phyloP scores from a whole-genome alignment of 2,329 filamentous ascomycete species.

The Neurospora sp. region DNA sequence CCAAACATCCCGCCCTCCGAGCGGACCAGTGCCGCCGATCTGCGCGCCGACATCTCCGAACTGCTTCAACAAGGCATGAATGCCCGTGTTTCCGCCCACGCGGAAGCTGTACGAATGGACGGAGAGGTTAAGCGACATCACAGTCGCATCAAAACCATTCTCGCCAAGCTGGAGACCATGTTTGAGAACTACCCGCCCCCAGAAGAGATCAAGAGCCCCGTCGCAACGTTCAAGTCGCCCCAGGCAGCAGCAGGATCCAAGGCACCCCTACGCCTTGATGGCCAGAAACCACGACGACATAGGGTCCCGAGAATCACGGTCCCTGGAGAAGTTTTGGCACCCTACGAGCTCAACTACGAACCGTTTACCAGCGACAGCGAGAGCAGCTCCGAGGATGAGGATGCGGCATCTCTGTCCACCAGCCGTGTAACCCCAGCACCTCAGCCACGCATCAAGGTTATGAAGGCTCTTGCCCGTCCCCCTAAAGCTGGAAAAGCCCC shows the following conservation, averaged over 20 bases:
- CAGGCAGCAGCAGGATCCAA: slow-evolving; percentile 40
- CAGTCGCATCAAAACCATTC: slow-evolving; percentile 47
- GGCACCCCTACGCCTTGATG: slow-evolving; percentile 31
- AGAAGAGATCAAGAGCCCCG: slow-evolving; percentile 41
- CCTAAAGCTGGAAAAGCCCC: slow-evolving; percentile 30
- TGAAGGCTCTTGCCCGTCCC: slow-evolving; percentile 21
- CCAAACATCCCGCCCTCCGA: slow-evolving; percentile 37
- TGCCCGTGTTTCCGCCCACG: slow-evolving; percentile 48
- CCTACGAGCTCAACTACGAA: slow-evolving; percentile 55
- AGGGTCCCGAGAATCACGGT: slow-evolving; percentile 51
- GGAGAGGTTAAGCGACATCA: slow-evolving; percentile 55
- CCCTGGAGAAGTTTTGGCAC: slow-evolving; percentile 55
- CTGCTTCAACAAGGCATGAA: slow-evolving; percentile 43
- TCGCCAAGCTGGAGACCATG: slow-evolving; percentile 50
- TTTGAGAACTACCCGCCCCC: slow-evolving; percentile 46
- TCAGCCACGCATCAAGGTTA: slow-evolving; percentile 39
- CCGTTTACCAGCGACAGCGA: slow-evolving; percentile 44
- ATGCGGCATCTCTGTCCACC: slow-evolving; percentile 30
- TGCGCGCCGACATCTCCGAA: slow-evolving; percentile 52
- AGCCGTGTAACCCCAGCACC: slow-evolving; percentile 23
- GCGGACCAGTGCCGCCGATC: slow-evolving; percentile 36
- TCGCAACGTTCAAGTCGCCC: slow-evolving; percentile 40
- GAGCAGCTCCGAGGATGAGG: slow-evolving; percentile 38
- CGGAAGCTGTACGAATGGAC: slow-evolving; percentile 52
- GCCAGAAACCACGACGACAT: slow-evolving; percentile 35